Conservation (phyloP, 352 stramenopile species). For the Pythium scleroteichum region DNA sequence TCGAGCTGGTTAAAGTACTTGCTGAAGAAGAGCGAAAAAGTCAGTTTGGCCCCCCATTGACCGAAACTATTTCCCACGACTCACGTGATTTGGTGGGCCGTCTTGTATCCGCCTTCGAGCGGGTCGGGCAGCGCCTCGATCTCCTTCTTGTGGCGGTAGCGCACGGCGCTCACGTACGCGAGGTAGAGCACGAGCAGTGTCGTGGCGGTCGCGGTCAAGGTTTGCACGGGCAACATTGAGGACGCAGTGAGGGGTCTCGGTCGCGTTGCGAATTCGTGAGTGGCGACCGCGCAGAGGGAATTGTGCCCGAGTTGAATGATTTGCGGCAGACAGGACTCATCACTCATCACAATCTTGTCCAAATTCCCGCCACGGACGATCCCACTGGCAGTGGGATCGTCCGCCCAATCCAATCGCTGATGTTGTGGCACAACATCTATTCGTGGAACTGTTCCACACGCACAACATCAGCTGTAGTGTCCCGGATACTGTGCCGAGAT, state of each 20-base stretch:
- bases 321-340: no score
- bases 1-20: slow-evolving; percentile 8
- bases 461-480: no score
- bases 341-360: no score
- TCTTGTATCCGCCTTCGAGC: slow-evolving; percentile 11
- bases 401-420: no score
- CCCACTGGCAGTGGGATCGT: no score
- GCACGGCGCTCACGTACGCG: slow-evolving; percentile 18
- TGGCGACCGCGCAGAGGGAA: no score
- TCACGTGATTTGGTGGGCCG: slow-evolving; percentile 15
- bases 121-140: slow-evolving; percentile 14
- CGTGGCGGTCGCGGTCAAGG: not conserved
- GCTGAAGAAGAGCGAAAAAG: not conserved
- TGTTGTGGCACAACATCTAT: no score
- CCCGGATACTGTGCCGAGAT: no score
- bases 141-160: slow-evolving; percentile 14
- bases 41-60: not conserved
- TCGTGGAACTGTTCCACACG: no score
- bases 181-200: slow-evolving; percentile 20
- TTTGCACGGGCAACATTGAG: not conserved
- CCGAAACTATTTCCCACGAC: not conserved
- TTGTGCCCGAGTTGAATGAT: no score
- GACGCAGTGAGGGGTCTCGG: not conserved
- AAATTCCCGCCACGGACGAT: no score
- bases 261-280: no score